These are phyloP conservation scores for Paraphoma chrysanthemicola DNA, from an alignment of 2,329 filamentous ascomycete genomes.

Conservation along the genomic window DNA sequence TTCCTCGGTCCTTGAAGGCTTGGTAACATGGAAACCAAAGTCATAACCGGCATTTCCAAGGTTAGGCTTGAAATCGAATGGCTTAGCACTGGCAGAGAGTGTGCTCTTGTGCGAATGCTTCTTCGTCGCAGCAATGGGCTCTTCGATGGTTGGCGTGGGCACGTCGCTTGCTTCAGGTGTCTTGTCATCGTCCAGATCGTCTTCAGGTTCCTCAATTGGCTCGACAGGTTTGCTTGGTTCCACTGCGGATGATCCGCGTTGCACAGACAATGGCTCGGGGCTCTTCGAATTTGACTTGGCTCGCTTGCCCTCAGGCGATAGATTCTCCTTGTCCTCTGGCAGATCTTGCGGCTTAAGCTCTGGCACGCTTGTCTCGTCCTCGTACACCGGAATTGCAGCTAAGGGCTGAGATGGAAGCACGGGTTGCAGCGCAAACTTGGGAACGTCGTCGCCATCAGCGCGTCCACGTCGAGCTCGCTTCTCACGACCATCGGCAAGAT, in stretches of 20 bases:
- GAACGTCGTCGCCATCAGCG: constrained; percentile 74
- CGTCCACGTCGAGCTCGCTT: constrained; percentile 75
- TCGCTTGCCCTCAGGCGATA: constrained; percentile 35
- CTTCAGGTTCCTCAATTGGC: constrained; percentile 23
- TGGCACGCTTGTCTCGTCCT: constrained; percentile 22
- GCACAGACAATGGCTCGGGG: constrained; percentile 29
- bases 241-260: constrained; percentile 10
- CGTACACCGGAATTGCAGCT: constrained; percentile 34
- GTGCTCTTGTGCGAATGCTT: constrained; percentile 54
- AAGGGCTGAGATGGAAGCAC: constrained; percentile 48
- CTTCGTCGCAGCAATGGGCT: constrained; percentile 24
- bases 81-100: constrained; percentile 73
- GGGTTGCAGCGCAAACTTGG: constrained; percentile 69
- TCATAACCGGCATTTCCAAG: constrained; percentile 40
- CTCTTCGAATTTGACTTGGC: constrained; percentile 36
- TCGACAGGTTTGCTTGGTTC: constrained; percentile 16
- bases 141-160: constrained; percentile 38
- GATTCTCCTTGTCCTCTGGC: constrained; percentile 47
- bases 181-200: constrained; percentile 22
- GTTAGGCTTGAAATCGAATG: constrained; percentile 63
- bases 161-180: constrained; percentile 38
- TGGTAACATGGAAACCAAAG: constrained; percentile 49
- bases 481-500: constrained; percentile 70
- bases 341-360: constrained; percentile 29
- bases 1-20: constrained; percentile 41